Percentiles rank a stretch among this genome's conserved stretches.
Evolutionary conservation across 2,329 filamentous ascomycete genomes (phyloP).

Genomic region (Amauroascus niger): DNA sequence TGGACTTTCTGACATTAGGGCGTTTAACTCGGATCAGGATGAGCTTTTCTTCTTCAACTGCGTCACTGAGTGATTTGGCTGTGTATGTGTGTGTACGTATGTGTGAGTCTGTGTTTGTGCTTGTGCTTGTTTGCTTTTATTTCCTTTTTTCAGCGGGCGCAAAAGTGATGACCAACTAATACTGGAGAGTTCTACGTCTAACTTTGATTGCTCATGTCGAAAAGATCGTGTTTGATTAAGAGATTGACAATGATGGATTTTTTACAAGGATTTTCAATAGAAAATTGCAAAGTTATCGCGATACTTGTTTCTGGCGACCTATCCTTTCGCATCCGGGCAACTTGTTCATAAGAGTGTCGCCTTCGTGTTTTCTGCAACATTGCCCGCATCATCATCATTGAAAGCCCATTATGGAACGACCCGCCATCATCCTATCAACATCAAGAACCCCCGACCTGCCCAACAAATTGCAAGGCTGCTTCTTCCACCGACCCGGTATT

Average conservation of each 20-base stretch:
- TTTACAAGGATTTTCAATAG: background rate
- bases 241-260: background rate
- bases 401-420: background rate
- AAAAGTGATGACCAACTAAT: too few relatives aligned
- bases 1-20: background rate
- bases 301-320: background rate
- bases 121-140: background rate
- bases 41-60: background rate
- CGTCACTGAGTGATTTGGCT: background rate
- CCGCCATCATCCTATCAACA: background rate
- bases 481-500: background rate
- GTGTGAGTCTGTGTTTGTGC: too few relatives aligned
- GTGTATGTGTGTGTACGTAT: too few relatives aligned
- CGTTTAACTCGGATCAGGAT: background rate
- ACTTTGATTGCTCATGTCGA: too few relatives aligned
- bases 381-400: background rate
- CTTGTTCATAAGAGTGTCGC: background rate
- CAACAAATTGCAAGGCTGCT: slow-evolving; percentile 2
- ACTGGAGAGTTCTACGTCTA: too few relatives aligned
- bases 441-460: slow-evolving; percentile 4
- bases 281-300: too few relatives aligned
- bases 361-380: background rate
- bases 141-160: too few relatives aligned
- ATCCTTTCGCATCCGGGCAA: background rate
- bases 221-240: background rate